These are phyloP conservation scores for Cudoniella acicularis DNA, from an alignment of 495 filamentous ascomycete species.

Conservation along the genomic window DNA sequence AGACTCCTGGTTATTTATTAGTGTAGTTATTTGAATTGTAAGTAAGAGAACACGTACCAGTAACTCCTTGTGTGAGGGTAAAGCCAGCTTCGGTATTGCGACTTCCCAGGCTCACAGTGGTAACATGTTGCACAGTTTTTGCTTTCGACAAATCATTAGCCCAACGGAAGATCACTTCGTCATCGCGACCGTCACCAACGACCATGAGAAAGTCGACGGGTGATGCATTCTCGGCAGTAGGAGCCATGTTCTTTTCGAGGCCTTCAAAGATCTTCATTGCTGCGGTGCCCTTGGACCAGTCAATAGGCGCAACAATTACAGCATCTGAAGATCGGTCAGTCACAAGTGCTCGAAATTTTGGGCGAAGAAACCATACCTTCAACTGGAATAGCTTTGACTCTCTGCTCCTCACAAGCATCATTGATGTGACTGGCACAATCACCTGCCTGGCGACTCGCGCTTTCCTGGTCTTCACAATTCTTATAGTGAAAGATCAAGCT, in stretches of 20 bases:
- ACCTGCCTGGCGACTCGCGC: constrained; percentile 70
- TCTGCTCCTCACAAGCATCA: constrained; percentile 77
- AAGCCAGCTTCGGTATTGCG: constrained; percentile 83
- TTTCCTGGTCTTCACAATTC: constrained; percentile 67
- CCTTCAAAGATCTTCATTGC: constrained; percentile 64
- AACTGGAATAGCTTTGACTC: constrained; percentile 78
- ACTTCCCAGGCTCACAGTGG: constrained; percentile 78
- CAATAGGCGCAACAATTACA: constrained; percentile 73
- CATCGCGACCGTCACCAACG: constrained; percentile 82
- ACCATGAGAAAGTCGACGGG: constrained; percentile 79
- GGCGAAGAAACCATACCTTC: constrained; percentile 40
- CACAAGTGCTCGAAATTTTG: not conserved
- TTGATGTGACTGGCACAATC: constrained; percentile 93
- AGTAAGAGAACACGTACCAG: constrained; percentile 53
- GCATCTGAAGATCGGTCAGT: constrained; percentile 35
- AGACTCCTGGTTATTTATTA: constrained; percentile 29
- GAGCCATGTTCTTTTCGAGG: constrained; percentile 39
- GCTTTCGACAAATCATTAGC: constrained; percentile 64
- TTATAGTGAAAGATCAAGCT: constrained; percentile 86
- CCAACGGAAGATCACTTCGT: constrained; percentile 91
- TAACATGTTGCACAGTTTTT: constrained; percentile 58
- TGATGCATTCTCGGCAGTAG: constrained; percentile 34
- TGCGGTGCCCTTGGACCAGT: constrained; percentile 82
- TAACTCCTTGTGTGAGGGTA: constrained; percentile 85
- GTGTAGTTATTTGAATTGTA: constrained; percentile 14